Conservation (phyloP, 108 stramenopile species). For the Craspedostauros australis region DNA sequence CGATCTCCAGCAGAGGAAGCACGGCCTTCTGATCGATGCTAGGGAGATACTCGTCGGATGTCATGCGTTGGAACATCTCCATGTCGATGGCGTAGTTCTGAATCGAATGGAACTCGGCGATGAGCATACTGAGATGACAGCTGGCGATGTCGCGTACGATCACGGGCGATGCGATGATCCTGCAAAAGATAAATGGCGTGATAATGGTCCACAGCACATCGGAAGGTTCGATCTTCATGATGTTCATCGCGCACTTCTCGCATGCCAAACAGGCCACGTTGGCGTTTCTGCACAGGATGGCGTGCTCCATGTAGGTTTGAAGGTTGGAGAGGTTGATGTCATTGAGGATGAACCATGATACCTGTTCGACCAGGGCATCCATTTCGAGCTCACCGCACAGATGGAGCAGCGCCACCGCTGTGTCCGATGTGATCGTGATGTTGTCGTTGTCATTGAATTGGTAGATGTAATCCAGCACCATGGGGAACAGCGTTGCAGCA, state of each 20-base stretch:
- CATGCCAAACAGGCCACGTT: conserved; percentile 7
- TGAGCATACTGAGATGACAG: conserved; percentile 21
- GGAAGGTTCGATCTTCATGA: conserved; percentile 4
- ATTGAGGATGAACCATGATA: conserved; percentile 17
- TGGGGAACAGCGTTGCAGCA: conserved; percentile 22
- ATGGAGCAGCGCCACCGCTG: conserved; percentile 17
- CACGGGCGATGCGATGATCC: conserved; percentile 16
- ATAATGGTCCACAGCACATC: conserved; percentile 20
- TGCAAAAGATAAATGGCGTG: conserved; percentile 21
- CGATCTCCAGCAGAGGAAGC: conserved; percentile 21
- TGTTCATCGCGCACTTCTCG: conserved; percentile 9
- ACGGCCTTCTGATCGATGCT: conserved; percentile 23
- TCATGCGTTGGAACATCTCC: conserved; percentile 13
- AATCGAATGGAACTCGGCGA: conserved; percentile 15
- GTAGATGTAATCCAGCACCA: conserved; percentile 39
- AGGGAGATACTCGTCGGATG: conserved; percentile 13
- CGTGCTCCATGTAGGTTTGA: conserved; percentile 15
- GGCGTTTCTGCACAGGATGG: conserved; percentile 5
- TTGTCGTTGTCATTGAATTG: no score
- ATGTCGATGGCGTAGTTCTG: conserved; percentile 22
- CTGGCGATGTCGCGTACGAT: conserved; percentile 14
- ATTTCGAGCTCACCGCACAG: conserved; percentile 20
- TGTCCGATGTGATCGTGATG: conserved; percentile 15
- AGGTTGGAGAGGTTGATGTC: conserved; percentile 23
- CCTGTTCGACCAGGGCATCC: background rate